phyloP scores from a whole-genome alignment of 768 basidiomycete species.

The Udeniomyces megalosporus region DNA sequence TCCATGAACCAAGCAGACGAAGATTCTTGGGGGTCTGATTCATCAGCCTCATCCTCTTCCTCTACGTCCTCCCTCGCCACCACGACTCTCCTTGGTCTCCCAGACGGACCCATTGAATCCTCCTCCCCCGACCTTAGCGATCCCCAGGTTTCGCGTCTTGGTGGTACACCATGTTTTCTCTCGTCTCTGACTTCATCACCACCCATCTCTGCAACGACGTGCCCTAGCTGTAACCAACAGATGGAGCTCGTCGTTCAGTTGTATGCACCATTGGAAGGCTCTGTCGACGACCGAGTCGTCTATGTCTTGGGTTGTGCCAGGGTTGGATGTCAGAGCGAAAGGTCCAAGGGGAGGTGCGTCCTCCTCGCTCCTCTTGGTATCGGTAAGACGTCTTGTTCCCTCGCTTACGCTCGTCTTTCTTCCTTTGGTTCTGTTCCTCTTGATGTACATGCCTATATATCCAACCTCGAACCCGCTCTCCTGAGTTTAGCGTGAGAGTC shows the following conservation, averaged over 20 bases:
- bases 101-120: conserved; percentile 56
- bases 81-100: conserved; percentile 62
- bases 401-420: no score
- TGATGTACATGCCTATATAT: not conserved
- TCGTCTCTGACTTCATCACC: conserved; percentile 40
- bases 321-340: conserved; percentile 52
- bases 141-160: conserved; percentile 73
- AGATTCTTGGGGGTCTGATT: conserved; percentile 10
- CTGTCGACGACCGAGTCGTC: conserved; percentile 65
- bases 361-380: not conserved
- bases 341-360: conserved; percentile 47
- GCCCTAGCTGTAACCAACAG: conserved; percentile 51
- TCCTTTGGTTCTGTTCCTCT: no score
- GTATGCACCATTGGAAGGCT: conserved; percentile 78
- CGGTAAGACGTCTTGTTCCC: not conserved
- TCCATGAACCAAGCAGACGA: not conserved
- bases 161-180: conserved; percentile 70
- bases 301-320: conserved; percentile 73
- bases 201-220: conserved; percentile 45
- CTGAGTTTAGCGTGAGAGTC: conserved; percentile 47
- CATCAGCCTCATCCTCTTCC: conserved; percentile 12
- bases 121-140: conserved; percentile 46
- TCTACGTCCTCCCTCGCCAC: conserved; percentile 2
- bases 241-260: conserved; percentile 75
- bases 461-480: not conserved